phyloP scores from a whole-genome alignment of 306 rosid species.

The Vigna nakashimae region DNA sequence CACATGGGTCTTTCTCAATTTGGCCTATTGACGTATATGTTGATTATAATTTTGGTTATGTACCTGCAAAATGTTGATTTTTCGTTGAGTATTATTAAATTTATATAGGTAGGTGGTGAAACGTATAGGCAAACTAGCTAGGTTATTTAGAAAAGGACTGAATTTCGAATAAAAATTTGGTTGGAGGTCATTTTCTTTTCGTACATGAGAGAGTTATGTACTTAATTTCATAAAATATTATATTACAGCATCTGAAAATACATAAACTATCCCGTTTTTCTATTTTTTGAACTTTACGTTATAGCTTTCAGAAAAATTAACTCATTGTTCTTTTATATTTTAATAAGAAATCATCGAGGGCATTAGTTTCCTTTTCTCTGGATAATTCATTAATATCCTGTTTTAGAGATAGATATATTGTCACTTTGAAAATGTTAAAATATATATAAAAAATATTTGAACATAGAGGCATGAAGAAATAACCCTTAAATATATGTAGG shows the following conservation, averaged over 20 bases:
- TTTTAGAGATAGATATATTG: too few relatives aligned
- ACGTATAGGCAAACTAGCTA: not conserved
- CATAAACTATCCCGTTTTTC: not conserved
- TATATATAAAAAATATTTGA: too few relatives aligned
- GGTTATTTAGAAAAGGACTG: not conserved
- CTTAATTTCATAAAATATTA: not conserved
- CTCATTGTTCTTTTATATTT: too few relatives aligned
- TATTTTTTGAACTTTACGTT: too few relatives aligned
- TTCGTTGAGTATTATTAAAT: conserved; percentile 18
- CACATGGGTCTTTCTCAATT: conserved; percentile 29
- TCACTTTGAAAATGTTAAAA: too few relatives aligned
- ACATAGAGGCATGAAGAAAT: too few relatives aligned
- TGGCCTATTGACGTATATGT: not conserved
- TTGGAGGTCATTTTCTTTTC: conserved; percentile 10
- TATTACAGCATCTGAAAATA: not conserved
- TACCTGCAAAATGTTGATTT: not conserved
- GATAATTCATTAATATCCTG: too few relatives aligned
- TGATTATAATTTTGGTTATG: not conserved
- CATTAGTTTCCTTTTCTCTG: too few relatives aligned
- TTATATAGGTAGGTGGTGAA: conserved; percentile 26
- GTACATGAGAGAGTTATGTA: conserved; percentile 7
- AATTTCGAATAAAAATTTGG: not conserved
- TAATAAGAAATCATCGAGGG: too few relatives aligned
- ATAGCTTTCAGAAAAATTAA: too few relatives aligned
- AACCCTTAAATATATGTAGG: too few relatives aligned